Base-by-base conservation (phyloP, 805 yeast species). In the Lachancea lanzarotensis region DNA sequence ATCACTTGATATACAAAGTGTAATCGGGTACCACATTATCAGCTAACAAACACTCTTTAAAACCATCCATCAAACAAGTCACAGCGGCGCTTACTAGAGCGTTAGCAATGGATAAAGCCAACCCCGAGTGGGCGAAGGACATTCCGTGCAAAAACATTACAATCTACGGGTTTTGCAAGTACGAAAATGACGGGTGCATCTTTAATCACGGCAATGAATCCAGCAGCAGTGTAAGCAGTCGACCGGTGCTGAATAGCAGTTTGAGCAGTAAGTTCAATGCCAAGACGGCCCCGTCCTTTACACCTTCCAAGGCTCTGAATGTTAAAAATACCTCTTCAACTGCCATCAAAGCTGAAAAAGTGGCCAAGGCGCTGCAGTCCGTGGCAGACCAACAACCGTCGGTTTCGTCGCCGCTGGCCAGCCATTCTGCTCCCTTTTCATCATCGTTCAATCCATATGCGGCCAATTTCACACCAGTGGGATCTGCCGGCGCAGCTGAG, bases 101-200 rank as follows among this genome's bases (percentile, higher is more conserved):
- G 13, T n/a, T 16, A 12, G 38, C 19, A 12, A 61, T 61, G 64
- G 66, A 60, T 37, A 59, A 59, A 42, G 46, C 59, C 37, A 62
- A 58, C 38, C 57, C 66, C 40, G 73, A 69, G 17, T 68, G 74
- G 73, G 89, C 90, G 6, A 82, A 77, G 62, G 81, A 81, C 47
- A 81, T 87, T 25, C 89, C 84, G 45, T 88, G 96, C 66, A 75
- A 89, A 61, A 88, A 88, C 56, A 81, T 87, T 45, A 78, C 82
- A 39, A 85, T 86, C 29, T 88, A 87, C 68, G 96, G 96, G 3
- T 86, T 75, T 56, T 88, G 96, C 70, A 86, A 86, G 62, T 87
- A 76, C 66, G 89, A 85, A 55, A 83, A 84, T 53, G 87, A 86
- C 56, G 95, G 95, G 10, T 88, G 96, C 60, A 83, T 82, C 2